Evolutionary conservation across 768 basidiomycete genomes (phyloP).

Genomic region (Clavulina sp.): DNA sequence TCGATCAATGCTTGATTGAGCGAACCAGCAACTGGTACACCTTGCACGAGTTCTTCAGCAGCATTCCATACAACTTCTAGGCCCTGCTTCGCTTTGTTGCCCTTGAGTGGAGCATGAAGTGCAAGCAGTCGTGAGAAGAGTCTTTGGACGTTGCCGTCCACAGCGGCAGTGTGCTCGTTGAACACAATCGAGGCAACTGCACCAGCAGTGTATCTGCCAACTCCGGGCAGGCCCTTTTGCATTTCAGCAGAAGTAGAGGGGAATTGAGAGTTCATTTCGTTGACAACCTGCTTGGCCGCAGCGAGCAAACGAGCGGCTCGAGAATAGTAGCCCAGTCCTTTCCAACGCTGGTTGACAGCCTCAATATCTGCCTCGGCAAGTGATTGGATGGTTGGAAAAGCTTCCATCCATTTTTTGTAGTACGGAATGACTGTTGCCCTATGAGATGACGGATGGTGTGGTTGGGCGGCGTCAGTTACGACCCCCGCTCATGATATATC

Average conservation of each 20-base stretch:
- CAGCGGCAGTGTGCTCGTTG: constrained; percentile 60
- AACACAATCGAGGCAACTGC: constrained; percentile 64
- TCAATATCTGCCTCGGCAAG: constrained; percentile 64
- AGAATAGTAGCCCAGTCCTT: constrained; percentile 82
- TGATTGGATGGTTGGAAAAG: constrained; percentile 63
- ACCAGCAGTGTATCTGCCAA: constrained; percentile 76
- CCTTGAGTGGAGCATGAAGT: constrained; percentile 62
- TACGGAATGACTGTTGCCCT: constrained; percentile 75
- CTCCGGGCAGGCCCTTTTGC: constrained; percentile 70
- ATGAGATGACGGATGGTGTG: too few species aligned
- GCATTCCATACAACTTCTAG: constrained; percentile 71
- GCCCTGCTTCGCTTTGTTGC: constrained; percentile 35
- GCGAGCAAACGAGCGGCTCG: constrained; percentile 64
- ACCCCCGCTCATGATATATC: background rate
- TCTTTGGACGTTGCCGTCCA: constrained; percentile 82
- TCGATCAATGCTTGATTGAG: constrained; percentile 91
- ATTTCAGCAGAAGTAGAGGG: constrained; percentile 68
- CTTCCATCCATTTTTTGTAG: constrained; percentile 74
- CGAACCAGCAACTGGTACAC: constrained; percentile 47
- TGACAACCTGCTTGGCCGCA: constrained; percentile 67
- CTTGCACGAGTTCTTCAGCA: constrained; percentile 50
- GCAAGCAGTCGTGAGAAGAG: constrained; percentile 72
- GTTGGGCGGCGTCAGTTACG: background rate
- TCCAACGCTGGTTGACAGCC: constrained; percentile 78
- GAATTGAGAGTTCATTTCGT: constrained; percentile 46